A percentile compares a stretch with the other conserved stretches of the same genome.
Conservation (phyloP, 768 basidiomycete species). For the Mycena filopes region DNA sequence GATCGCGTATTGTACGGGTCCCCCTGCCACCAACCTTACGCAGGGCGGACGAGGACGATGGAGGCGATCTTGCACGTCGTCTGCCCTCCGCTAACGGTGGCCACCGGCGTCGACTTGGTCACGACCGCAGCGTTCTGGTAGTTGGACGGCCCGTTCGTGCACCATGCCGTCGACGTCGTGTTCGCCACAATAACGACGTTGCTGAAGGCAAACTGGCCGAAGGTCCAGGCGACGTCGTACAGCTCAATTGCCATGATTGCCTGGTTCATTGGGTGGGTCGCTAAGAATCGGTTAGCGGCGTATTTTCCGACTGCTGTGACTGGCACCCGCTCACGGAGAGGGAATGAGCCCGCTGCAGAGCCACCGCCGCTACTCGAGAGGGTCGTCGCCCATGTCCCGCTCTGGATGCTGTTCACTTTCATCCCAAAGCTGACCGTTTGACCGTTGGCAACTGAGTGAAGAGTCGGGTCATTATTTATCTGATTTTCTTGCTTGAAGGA, state of each 20-base stretch:
- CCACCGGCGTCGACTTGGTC: constrained; percentile 20
- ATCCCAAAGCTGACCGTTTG: constrained; percentile 25
- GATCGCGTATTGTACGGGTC: no score
- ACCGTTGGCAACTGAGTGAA: constrained; percentile 23
- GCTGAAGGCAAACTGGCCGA: constrained; percentile 30
- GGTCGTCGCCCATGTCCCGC: constrained; percentile 25
- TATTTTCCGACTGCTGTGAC: not conserved
- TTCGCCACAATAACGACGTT: constrained; percentile 28
- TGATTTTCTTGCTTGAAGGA: not conserved
- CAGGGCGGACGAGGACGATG: constrained; percentile 20
- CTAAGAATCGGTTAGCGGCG: not conserved
- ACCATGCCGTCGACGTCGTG: constrained; percentile 29
- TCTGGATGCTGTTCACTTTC: constrained; percentile 18
- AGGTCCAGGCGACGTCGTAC: constrained; percentile 30
- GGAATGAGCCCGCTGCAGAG: constrained; percentile 24
- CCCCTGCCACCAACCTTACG: no score
- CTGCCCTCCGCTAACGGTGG: constrained; percentile 22
- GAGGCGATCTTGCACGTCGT: constrained; percentile 28
- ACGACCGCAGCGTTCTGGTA: constrained; percentile 29
- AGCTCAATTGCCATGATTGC: constrained; percentile 31
- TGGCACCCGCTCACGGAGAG: constrained; percentile 17
- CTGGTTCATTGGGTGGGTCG: constrained; percentile 31
- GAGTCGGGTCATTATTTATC: not conserved
- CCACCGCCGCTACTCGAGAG: constrained; percentile 27
- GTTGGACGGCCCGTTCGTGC: constrained; percentile 27